Evolutionary conservation across 2,329 filamentous ascomycete species (phyloP), one percentile per base, ranked within the genome.

Genomic region (Hypomyces perniciosus): DNA sequence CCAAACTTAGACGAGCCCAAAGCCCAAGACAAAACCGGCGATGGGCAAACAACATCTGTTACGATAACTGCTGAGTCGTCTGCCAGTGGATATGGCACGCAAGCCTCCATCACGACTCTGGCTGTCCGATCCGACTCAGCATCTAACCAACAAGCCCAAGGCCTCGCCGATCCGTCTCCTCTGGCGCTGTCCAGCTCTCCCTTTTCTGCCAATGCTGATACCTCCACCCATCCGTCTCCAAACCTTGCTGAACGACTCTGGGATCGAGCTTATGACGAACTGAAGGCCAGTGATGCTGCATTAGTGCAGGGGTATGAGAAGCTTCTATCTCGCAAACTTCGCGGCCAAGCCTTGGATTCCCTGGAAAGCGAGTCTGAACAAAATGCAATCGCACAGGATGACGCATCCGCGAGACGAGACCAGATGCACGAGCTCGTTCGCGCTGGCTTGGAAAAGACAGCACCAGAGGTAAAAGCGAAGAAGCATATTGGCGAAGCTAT

Each of bases 381-480:
- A 7, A 52, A 54, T 13, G 26, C 20, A 7, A 52, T 54, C 27
- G 41, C 29, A 27, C 29, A 42, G 6, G 12, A 26, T 12, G 33
- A 39, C 42, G 9, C n/a, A 6, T 29, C 34, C 26, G 28, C n/a
- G 8, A 44, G 59, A 50, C 51, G 47, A 20, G 27, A 35, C 28
- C 59, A 69, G 41, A 69, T 70, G 63, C 45, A 59, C 13, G 51
- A 57, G 41, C 47, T 71, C 8, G 57, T 68, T 8, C 7, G 59
- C 20, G 44, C 35, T 4, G 67, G 67, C 8, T 56, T 63, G 28
- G 49, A 61, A 10, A 62, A 60, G 49, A 67, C 59, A 39, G 44
- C 56, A 28, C 61, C 52, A 9, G 35, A 57, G 12, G 59, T 61
- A 5, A 59, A 51, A 27, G 52, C 63, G 4, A 66, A 64, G 13